Evolutionary conservation across 257 asterid species (phyloP).

Genomic region (Verbascum thapsus): DNA sequence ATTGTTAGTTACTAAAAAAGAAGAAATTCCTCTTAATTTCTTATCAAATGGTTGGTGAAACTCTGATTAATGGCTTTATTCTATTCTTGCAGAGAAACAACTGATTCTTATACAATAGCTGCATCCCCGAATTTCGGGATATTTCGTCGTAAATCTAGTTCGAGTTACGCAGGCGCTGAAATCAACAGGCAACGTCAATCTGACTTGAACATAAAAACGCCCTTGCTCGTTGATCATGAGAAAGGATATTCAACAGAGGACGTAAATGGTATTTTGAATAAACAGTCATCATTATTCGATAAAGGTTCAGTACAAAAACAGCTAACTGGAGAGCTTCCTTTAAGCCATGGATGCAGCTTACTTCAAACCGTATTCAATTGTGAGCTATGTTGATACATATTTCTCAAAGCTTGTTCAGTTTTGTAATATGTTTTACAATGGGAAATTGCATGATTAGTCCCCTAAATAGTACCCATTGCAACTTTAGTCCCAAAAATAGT

Average conservation of each 20-base stretch:
- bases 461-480: no score
- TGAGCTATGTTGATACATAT: conserved; percentile 30
- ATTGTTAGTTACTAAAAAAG: background rate
- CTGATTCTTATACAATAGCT: conserved; percentile 48
- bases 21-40: no score
- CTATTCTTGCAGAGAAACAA: conserved; percentile 46
- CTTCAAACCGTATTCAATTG: conserved; percentile 81
- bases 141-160: conserved; percentile 37
- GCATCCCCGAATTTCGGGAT: conserved; percentile 53
- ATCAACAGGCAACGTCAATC: conserved; percentile 21
- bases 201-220: conserved; percentile 34
- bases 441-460: no score
- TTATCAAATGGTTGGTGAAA: no score
- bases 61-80: background rate
- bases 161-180: conserved; percentile 31
- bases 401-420: no score
- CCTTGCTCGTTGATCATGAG: conserved; percentile 43
- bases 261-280: conserved; percentile 18
- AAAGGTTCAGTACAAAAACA: conserved; percentile 44
- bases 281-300: conserved; percentile 43
- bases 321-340: conserved; percentile 59
- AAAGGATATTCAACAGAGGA: conserved; percentile 31
- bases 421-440: no score
- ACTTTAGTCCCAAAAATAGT: no score
- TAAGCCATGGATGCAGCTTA: conserved; percentile 69